These are phyloP conservation scores for Skeletonema grethae DNA, from an alignment of 108 stramenopile genomes.

Conservation along the genomic window DNA sequence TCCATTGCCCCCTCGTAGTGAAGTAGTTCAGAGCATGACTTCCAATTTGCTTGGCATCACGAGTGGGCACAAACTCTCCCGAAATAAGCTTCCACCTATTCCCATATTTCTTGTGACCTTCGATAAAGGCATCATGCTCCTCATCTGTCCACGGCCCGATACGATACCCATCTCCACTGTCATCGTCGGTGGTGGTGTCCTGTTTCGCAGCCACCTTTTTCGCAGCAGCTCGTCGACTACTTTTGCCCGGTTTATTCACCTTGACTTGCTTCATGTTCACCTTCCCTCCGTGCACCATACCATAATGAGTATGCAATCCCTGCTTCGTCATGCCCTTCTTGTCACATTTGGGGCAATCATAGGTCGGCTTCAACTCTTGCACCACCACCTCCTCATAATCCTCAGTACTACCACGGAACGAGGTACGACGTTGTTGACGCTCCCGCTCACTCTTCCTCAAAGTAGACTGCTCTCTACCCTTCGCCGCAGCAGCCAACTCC, in stretches of 20 bases:
- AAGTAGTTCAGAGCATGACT: constrained; percentile 98
- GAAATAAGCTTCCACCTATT: constrained; percentile 90
- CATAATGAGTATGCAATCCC: constrained; percentile 14
- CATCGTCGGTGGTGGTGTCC: not conserved
- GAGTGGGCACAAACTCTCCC: constrained; percentile 75
- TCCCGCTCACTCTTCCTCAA: constrained; percentile 2
- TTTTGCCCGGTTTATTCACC: constrained; percentile 6
- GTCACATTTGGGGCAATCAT: constrained; percentile 10
- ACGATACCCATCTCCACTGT: not conserved
- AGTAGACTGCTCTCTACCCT: not conserved
- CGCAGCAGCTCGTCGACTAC: not conserved
- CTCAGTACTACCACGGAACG: not conserved
- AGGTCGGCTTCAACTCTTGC: not conserved
- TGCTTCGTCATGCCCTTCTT: constrained; percentile 16
- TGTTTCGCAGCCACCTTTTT: constrained; percentile 2
- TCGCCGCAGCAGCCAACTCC: not conserved
- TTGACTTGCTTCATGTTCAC: constrained; percentile 13
- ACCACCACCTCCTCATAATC: not conserved
- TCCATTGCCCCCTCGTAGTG: constrained; percentile 58
- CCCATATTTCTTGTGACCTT: constrained; percentile 84
- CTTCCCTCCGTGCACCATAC: constrained; percentile 20
- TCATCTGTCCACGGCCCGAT: constrained; percentile 90
- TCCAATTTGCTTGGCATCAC: constrained; percentile 91
- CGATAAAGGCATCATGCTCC: constrained; percentile 91
- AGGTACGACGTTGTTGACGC: not conserved